Percentiles rank a stretch among this genome's conserved stretches.
Evolutionary conservation across 2,329 filamentous ascomycete species (phyloP).

Genomic region (Trichoderma asperellum): DNA sequence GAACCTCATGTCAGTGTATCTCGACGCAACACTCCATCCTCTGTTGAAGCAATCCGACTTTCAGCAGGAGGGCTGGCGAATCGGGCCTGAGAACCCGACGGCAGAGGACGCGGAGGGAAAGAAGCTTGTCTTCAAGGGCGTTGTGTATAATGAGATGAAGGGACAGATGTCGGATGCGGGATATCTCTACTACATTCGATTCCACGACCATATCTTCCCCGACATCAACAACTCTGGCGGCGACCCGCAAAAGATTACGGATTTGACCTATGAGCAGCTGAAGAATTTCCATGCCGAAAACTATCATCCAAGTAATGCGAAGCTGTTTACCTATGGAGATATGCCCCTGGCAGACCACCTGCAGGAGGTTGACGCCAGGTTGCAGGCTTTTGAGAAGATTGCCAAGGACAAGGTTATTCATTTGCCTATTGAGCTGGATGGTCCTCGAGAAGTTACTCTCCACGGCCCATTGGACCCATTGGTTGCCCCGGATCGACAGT

Average conservation of each 20-base stretch:
- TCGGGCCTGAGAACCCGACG: conserved; percentile 86
- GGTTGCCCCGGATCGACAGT: conserved; percentile 82
- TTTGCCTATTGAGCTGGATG: conserved; percentile 71
- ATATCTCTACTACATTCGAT: conserved; percentile 94
- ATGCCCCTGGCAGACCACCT: conserved; percentile 85
- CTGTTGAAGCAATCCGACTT: conserved; percentile 91
- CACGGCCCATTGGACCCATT: conserved; percentile 85
- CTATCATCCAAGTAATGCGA: conserved; percentile 97
- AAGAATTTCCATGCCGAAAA: conserved; percentile 87
- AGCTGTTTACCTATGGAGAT: conserved; percentile 93
- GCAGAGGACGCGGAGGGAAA: conserved; percentile 62
- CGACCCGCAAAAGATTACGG: conserved; percentile 94
- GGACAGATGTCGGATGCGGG: conserved; percentile 97
- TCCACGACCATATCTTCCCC: conserved; percentile 92
- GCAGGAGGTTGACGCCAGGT: conserved; percentile 73
- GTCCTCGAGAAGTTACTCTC: conserved; percentile 71
- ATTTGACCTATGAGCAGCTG: conserved; percentile 88
- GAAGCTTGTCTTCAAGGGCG: conserved; percentile 89
- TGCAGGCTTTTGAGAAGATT: conserved; percentile 74
- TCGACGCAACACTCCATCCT: conserved; percentile 90
- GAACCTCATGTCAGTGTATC: conserved; percentile 94
- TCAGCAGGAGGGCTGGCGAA: conserved; percentile 93
- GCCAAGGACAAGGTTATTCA: conserved; percentile 73
- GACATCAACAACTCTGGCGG: conserved; percentile 96
- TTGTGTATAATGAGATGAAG: conserved; percentile 99